These are phyloP conservation scores for Didymella exigua DNA, from an alignment of 2,329 filamentous ascomycete species.

Conservation along the genomic window DNA sequence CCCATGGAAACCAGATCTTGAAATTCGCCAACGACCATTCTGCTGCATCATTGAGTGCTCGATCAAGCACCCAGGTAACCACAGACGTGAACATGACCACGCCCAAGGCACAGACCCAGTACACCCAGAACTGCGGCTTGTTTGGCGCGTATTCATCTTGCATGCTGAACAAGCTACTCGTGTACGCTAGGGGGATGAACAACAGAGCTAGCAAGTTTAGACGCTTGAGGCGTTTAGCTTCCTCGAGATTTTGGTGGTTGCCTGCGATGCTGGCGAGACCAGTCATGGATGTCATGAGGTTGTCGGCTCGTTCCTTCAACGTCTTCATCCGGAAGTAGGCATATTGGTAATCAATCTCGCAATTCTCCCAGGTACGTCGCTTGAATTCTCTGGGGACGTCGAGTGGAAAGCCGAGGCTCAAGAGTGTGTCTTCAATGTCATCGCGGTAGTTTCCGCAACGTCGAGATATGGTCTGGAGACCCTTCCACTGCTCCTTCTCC, in stretches of 20 bases:
- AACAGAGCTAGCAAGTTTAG: conserved; percentile 41
- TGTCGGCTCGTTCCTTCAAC: conserved; percentile 42
- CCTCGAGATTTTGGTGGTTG: conserved; percentile 43
- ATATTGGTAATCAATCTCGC: conserved; percentile 42
- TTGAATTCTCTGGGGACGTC: not conserved
- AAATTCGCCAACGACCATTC: conserved; percentile 28
- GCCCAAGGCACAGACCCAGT: conserved; percentile 39
- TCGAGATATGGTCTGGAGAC: conserved; percentile 39
- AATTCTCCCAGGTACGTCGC: conserved; percentile 32
- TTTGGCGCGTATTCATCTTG: conserved; percentile 39
- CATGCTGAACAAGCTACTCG: conserved; percentile 43
- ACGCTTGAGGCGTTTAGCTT: conserved; percentile 44
- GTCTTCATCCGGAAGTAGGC: conserved; percentile 41
- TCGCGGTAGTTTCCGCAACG: conserved; percentile 46
- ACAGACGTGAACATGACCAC: conserved; percentile 33
- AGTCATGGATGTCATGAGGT: conserved; percentile 43
- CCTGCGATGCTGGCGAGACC: conserved; percentile 43
- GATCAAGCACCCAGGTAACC: conserved; percentile 35
- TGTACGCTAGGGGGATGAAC: conserved; percentile 45
- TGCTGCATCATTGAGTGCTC: conserved; percentile 37
- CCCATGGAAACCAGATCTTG: not conserved
- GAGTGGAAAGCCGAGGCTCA: conserved; percentile 36
- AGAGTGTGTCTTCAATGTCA: conserved; percentile 42
- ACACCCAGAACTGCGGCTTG: conserved; percentile 38
- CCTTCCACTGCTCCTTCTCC: conserved; percentile 45